A percentile compares a stretch with the other conserved stretches of the same genome.
These are phyloP conservation scores for Fusarium subtropicale DNA, from an alignment of 2,329 filamentous ascomycete species.

Conservation along the genomic window DNA sequence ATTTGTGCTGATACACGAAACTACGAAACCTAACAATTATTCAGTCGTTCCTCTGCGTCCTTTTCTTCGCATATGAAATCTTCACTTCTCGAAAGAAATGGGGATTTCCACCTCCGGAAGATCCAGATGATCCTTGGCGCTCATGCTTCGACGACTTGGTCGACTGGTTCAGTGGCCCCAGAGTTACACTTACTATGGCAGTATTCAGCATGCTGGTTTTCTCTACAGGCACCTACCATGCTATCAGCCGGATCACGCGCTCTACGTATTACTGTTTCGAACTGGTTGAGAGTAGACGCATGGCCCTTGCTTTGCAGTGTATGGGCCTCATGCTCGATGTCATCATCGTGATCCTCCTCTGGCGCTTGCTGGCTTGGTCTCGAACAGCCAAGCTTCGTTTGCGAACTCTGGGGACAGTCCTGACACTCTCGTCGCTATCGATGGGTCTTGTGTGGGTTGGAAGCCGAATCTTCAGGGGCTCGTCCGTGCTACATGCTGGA, in stretches of 20 bases:
- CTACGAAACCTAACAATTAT: conserved; percentile 11
- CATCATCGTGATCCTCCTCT: conserved; percentile 59
- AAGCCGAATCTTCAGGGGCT: conserved; percentile 47
- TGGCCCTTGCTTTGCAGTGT: conserved; percentile 57
- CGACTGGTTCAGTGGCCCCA: conserved; percentile 60
- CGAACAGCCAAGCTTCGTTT: conserved; percentile 61
- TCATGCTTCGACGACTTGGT: conserved; percentile 61
- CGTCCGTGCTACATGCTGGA: conserved; percentile 43
- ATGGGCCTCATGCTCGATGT: conserved; percentile 61
- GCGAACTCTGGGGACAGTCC: conserved; percentile 57
- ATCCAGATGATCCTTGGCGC: conserved; percentile 61
- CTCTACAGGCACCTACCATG: conserved; percentile 57
- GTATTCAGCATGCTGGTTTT: conserved; percentile 55
- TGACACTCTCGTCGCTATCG: conserved; percentile 56
- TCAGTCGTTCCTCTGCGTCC: conserved; percentile 61
- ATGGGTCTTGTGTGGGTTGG: conserved; percentile 54
- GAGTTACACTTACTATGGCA: conserved; percentile 52
- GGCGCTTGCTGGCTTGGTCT: conserved; percentile 65
- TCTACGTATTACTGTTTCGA: conserved; percentile 66
- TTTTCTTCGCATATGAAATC: conserved; percentile 60
- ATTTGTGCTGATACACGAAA: background rate
- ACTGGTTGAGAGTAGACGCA: conserved; percentile 54
- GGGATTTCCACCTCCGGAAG: conserved; percentile 48
- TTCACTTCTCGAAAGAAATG: conserved; percentile 52
- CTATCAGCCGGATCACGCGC: conserved; percentile 52